Evolutionary conservation across 139 green algal genomes (phyloP).

Genomic region (Chlamydomonas applanata): DNA sequence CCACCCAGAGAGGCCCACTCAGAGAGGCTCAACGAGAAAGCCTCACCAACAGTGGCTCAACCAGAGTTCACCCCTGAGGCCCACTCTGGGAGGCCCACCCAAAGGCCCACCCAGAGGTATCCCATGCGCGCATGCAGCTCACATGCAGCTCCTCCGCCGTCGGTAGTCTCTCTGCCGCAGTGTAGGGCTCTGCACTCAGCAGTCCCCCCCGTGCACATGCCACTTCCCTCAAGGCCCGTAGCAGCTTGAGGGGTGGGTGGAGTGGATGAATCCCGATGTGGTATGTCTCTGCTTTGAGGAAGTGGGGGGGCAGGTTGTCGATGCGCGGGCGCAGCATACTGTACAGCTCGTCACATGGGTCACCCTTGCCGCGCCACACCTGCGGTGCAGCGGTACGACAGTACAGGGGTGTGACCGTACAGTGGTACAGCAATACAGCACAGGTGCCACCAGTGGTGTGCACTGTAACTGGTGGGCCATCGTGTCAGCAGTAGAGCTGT

Average conservation of each 20-base stretch:
- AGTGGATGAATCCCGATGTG: constrained; percentile 59
- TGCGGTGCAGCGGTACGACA: constrained; percentile 1
- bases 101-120: too few species aligned
- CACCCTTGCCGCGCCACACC: constrained; percentile 53
- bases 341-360: constrained; percentile 44
- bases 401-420: too few species aligned
- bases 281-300: constrained; percentile 29
- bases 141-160: constrained; percentile 13
- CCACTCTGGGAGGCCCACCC: too few species aligned
- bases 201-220: constrained; percentile 8
- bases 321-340: constrained; percentile 54
- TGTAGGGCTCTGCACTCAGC: constrained; percentile 48
- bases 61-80: too few species aligned
- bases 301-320: constrained; percentile 37
- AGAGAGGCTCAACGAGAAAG: too few species aligned
- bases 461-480: too few species aligned
- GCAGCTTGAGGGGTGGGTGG: constrained; percentile 33
- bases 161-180: constrained; percentile 10
- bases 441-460: too few species aligned
- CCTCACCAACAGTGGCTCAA: too few species aligned
- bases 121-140: not conserved
- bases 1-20: too few species aligned
- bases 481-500: too few species aligned
- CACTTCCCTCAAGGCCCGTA: constrained; percentile 7
- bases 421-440: too few species aligned